Evolutionary conservation across 2,329 filamentous ascomycete species (phyloP), one percentile per base, ranked within the genome.

Genomic region (Penicillium sp.): DNA sequence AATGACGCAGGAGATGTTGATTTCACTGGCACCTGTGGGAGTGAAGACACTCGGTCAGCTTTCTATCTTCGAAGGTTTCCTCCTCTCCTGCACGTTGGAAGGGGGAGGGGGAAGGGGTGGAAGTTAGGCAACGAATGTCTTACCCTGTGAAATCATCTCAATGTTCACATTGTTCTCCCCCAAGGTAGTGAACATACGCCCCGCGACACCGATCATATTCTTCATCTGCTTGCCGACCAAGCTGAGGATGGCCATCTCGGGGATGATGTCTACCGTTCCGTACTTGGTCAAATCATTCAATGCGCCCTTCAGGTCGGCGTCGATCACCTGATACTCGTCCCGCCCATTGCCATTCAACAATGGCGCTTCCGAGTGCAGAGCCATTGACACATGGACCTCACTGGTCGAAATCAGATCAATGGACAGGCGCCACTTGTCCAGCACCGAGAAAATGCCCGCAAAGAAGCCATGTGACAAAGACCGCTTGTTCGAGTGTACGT

Each of bases 141-240:
- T 82, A 94, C 95, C 95, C 80, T 99, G 95, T 24, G 92, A 96
- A 67, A 99, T 99, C 95, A 99, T 99, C 79, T 99, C 95, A 68
- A 99, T 92, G 75, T 99, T 99, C 72, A 99, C 88, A 69, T 91
- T 90, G 74, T 96, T 90, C 73, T 97, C 91, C 44, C 95, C 95
- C 18, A 99, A 82, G 1, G 93, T 96, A 50, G 90, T 91, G 77
- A 99, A 98, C 90, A 99, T 98, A 68, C 86, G 88, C 31, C 95
- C 95, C 7, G 91, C 91, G 63, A 99, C 92, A 62, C 95, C 95
- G 58, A 91, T 83, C 92, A 98, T 97, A 77, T 96, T 95, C 82
- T 96, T 96, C 88, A 99, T 91, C 77, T 98, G 92, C 60, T 91
- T 91, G 50, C 95, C 95, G 0, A 99, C 94, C 54, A 99, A 80